phyloP scores from a whole-genome alignment of 352 stramenopile species.

The Phytophthora uliginosa region DNA sequence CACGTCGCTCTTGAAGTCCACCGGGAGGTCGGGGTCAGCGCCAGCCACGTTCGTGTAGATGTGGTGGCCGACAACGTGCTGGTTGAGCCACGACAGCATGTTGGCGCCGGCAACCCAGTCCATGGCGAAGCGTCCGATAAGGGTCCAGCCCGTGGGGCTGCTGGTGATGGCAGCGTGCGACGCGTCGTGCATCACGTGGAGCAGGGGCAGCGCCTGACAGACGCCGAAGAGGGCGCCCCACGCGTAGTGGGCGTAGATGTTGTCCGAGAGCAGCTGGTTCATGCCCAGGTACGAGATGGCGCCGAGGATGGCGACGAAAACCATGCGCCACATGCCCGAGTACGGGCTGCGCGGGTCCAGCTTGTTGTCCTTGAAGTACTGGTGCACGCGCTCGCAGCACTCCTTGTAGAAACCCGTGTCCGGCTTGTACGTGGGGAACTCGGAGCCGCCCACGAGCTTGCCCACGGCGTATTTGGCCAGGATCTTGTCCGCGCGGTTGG shows the following conservation, averaged over 20 bases:
- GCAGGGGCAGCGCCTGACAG: slow-evolving; percentile 90
- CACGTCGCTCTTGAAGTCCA: slow-evolving; percentile 89
- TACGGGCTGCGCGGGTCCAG: slow-evolving; percentile 87
- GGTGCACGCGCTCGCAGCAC: slow-evolving; percentile 79
- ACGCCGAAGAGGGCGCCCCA: slow-evolving; percentile 89
- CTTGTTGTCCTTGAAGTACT: slow-evolving; percentile 94
- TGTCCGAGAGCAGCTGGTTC: slow-evolving; percentile 70
- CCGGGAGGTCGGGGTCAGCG: slow-evolving; percentile 94
- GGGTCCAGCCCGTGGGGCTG: slow-evolving; percentile 73
- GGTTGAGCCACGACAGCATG: slow-evolving; percentile 96
- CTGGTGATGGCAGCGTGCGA: slow-evolving; percentile 92
- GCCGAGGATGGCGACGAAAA: slow-evolving; percentile 76
- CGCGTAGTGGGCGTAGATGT: slow-evolving; percentile 69
- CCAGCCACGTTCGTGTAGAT: slow-evolving; percentile 96
- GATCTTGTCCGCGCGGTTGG: slow-evolving; percentile 82
- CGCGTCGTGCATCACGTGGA: slow-evolving; percentile 96
- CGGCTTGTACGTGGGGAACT: slow-evolving; percentile 93
- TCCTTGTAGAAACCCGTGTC: slow-evolving; percentile 94
- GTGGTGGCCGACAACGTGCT: slow-evolving; percentile 97
- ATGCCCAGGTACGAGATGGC: slow-evolving; percentile 81
- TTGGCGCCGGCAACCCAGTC: slow-evolving; percentile 94
- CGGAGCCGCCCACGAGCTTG: slow-evolving; percentile 74
- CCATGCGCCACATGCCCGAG: slow-evolving; percentile 90
- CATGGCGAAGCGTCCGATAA: slow-evolving; percentile 87
- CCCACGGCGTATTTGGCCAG: slow-evolving; percentile 90